phyloP scores from a whole-genome alignment of 2,329 filamentous ascomycete species.

The Gnomoniopsis sp. region DNA sequence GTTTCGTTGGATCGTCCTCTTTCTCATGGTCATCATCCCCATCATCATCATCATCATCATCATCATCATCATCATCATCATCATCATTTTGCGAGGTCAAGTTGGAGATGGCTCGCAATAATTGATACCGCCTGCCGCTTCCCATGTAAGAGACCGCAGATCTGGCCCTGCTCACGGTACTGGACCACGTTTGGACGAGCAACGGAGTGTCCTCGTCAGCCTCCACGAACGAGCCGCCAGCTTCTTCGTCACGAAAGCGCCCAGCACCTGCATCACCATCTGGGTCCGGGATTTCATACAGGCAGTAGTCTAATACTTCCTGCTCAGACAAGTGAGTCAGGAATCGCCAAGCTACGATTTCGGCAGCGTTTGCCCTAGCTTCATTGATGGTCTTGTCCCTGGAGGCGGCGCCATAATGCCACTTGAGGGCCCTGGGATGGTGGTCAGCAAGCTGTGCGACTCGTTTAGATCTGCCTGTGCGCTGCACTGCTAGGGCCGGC shows the following conservation, averaged over 20 bases:
- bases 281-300: slow-evolving; percentile 64
- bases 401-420: slow-evolving; percentile 64
- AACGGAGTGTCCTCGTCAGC: slow-evolving; percentile 46
- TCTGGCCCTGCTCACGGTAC: slow-evolving; percentile 23
- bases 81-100: slow-evolving; percentile 46
- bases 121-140: slow-evolving; percentile 44
- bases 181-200: slow-evolving; percentile 31
- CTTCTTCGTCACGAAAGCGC: slow-evolving; percentile 36
- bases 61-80: slow-evolving; percentile 43
- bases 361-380: slow-evolving; percentile 69
- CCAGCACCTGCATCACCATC: slow-evolving; percentile 24
- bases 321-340: slow-evolving; percentile 67
- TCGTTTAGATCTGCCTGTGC: not conserved
- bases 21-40: too few species aligned
- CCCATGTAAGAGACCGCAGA: slow-evolving; percentile 30
- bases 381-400: slow-evolving; percentile 65
- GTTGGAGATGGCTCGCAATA: slow-evolving; percentile 53
- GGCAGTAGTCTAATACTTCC: slow-evolving; percentile 70
- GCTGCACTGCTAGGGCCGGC: not conserved
- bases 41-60: slow-evolving; percentile 43
- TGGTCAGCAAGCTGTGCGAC: slow-evolving; percentile 4
- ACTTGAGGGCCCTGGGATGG: slow-evolving; percentile 63
- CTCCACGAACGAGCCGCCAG: slow-evolving; percentile 17
- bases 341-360: slow-evolving; percentile 79
- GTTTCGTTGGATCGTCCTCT: slow-evolving; percentile 61